phyloP scores from a whole-genome alignment of 2,329 filamentous ascomycete species.

The Orbilia blumenaviensis region DNA sequence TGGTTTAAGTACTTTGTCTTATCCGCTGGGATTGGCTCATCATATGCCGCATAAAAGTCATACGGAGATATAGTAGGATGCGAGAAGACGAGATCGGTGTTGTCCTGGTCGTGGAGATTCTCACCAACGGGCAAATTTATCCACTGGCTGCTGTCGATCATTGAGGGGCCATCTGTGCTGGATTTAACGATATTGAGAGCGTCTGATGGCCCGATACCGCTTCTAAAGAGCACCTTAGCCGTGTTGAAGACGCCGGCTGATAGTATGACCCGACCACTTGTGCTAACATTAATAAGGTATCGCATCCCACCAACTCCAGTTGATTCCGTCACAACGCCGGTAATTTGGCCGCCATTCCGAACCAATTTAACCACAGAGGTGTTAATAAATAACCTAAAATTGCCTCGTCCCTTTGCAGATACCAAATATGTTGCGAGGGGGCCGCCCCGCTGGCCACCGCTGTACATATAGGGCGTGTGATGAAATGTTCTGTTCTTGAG shows the following conservation, averaged over 20 bases:
- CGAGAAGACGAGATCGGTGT: constrained; percentile 66
- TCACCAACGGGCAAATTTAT: constrained; percentile 70
- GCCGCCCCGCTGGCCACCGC: constrained; percentile 72
- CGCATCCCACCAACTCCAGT: constrained; percentile 68
- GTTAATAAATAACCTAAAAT: constrained; percentile 74
- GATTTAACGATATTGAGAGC: constrained; percentile 66
- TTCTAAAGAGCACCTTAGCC: constrained; percentile 73
- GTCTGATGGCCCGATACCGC: constrained; percentile 72
- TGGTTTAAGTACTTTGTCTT: constrained; percentile 64
- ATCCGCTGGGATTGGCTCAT: constrained; percentile 63
- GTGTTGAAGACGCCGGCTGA: constrained; percentile 76
- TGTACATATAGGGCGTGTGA: constrained; percentile 74
- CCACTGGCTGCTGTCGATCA: constrained; percentile 67
- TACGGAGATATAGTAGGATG: constrained; percentile 69
- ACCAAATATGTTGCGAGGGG: constrained; percentile 77
- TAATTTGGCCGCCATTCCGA: constrained; percentile 70
- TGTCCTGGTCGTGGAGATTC: constrained; percentile 71
- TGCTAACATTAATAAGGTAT: constrained; percentile 69
- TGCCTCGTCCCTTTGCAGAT: constrained; percentile 67
- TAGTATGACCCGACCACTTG: constrained; percentile 73
- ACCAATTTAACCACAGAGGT: constrained; percentile 74
- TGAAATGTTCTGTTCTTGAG: constrained; percentile 73
- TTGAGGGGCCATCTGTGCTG: constrained; percentile 64
- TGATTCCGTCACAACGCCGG: constrained; percentile 72
- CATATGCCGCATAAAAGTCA: constrained; percentile 72